Evolutionary conservation across 257 asterid genomes (phyloP), one percentile per base, ranked within the genome.

Genomic region (Thymus mandschuricus): DNA sequence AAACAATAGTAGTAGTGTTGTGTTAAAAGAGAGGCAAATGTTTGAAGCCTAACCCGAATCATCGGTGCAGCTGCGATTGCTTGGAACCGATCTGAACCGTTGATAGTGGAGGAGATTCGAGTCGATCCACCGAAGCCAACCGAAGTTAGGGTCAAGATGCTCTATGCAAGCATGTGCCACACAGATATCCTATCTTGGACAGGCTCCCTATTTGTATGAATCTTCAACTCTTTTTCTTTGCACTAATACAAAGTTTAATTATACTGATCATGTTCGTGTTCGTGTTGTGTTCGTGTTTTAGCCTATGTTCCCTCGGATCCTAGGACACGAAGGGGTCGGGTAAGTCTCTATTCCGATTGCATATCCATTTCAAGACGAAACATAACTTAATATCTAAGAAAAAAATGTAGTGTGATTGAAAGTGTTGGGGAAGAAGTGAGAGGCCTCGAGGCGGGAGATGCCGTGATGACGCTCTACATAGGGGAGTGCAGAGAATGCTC

Each of bases 251-350:
- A 54, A 6, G 3, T 21, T 21, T 15, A n/a, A 6, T 3, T 51
- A 5, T 8, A 0, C 7, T 4, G 0, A 1, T 44, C 52, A 55
- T 15, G 28, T 8, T 48, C 63, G 7, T 60, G 7, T 13, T 28
- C 21, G 6, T 8, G 38, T 57, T 13, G 0, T 64, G 13, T 61
- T 61, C n/a, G 13, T 21, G 64, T 76, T 30, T 15, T 87, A 89
- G 97, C 89, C 92, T 61, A 9, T 89, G 66, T 89, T 87, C 70
- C 97, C 97, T 66, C 86, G 95, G 71, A 71, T 87, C 64, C 95
- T 86, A 61, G 96, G 96, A 51, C 97, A 91, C 51, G 97, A 91
- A 87, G 97, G 96, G 66, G 96, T 77, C 6, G 97, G 97, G 97
- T 91, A 81, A 80, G 43, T 79, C 15, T 54, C 55, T 60, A 27